phyloP scores from a whole-genome alignment of 306 rosid species.

The Pterocarpus macrocarpus region DNA sequence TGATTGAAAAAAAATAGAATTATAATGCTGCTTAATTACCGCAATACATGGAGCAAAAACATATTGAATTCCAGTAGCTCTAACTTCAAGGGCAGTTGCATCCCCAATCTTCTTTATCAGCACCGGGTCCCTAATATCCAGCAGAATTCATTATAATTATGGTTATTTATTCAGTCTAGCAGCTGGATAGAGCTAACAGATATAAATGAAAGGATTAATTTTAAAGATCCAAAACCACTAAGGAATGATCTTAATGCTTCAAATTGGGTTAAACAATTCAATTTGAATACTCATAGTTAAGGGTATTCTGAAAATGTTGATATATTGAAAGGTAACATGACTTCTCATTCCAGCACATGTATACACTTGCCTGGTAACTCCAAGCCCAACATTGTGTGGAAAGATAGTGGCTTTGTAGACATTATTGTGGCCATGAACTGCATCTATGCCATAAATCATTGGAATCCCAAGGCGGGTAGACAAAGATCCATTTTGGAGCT shows the following conservation, averaged over 20 bases:
- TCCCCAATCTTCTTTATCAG: constrained; percentile 91
- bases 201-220: neutral
- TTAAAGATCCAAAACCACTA: neutral
- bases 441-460: constrained; percentile 97
- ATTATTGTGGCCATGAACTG: constrained; percentile 95
- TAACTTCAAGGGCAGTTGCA: constrained; percentile 98
- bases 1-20: constrained; percentile 3
- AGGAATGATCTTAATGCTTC: neutral
- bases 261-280: neutral
- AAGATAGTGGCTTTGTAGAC: constrained; percentile 86
- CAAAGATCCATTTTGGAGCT: constrained; percentile 77
- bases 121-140: constrained; percentile 73
- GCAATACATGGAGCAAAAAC: constrained; percentile 97
- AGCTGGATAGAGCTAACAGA: constrained; percentile 1
- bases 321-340: constrained; percentile 2
- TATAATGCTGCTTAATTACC: constrained; percentile 55
- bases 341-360: neutral
- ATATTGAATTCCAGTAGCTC: constrained; percentile 97
- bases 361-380: constrained; percentile 86
- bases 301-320: neutral
- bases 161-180: neutral
- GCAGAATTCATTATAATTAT: constrained; percentile 13
- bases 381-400: constrained; percentile 96
- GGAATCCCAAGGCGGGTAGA: constrained; percentile 95
- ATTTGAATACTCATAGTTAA: neutral